phyloP scores from a whole-genome alignment of 305 asterid genomes.

The Fraxinus greggii region DNA sequence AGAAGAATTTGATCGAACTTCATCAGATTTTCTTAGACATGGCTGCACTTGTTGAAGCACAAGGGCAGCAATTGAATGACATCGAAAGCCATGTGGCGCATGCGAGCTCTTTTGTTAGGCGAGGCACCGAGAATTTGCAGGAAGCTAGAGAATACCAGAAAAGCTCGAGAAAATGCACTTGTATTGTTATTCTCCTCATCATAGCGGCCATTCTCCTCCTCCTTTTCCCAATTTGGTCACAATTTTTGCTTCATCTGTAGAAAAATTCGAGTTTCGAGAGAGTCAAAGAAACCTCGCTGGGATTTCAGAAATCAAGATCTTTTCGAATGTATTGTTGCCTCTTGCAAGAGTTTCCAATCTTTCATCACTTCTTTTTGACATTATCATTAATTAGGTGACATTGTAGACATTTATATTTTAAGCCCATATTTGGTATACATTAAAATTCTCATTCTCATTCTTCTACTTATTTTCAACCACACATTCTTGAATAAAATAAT shows the following conservation, averaged over 20 bases:
- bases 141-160: constrained; percentile 67
- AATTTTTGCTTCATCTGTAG: constrained; percentile 24
- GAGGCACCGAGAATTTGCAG: constrained; percentile 68
- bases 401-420: background rate
- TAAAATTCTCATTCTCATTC: no score
- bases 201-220: constrained; percentile 35
- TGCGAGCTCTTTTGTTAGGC: constrained; percentile 66
- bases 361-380: background rate
- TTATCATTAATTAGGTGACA: background rate
- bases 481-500: no score
- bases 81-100: constrained; percentile 73
- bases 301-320: background rate
- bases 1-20: constrained; percentile 66
- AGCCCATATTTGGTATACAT: no score
- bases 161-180: constrained; percentile 59
- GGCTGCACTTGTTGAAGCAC: constrained; percentile 79
- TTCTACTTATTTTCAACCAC: no score
- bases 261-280: background rate
- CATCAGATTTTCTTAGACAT: constrained; percentile 77
- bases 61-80: constrained; percentile 65
- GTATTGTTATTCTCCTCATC: constrained; percentile 50
- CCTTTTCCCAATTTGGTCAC: constrained; percentile 63
- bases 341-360: background rate
- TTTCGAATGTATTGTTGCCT: background rate
- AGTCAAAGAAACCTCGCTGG: background rate